Conservation (phyloP, 306 rosid species). For the Casuarina cunninghamiana region DNA sequence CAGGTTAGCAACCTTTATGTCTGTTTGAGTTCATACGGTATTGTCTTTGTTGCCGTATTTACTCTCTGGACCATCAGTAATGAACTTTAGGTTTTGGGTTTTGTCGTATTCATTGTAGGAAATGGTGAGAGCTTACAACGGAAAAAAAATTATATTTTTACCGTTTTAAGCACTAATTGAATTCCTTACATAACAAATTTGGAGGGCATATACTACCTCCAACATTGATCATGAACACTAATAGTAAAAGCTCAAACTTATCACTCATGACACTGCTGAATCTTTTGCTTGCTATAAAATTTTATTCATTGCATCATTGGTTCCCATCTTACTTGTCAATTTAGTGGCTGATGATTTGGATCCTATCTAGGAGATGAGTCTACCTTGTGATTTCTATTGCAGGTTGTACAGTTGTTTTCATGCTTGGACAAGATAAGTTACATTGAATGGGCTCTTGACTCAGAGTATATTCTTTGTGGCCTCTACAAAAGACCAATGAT, state of each 20-base stretch:
- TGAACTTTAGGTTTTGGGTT: too few relatives aligned
- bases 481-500: constrained; percentile 88
- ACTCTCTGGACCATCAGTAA: too few relatives aligned
- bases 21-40: background rate
- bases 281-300: background rate
- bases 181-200: background rate
- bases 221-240: background rate
- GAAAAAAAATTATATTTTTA: too few relatives aligned
- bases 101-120: background rate
- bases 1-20: background rate
- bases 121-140: background rate
- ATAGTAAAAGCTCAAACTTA: background rate
- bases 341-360: constrained; percentile 5
- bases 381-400: constrained; percentile 28
- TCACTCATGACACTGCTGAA: background rate
- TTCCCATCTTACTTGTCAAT: constrained; percentile 1
- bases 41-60: too few relatives aligned
- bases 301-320: background rate
- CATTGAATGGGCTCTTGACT: constrained; percentile 97
- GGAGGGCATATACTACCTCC: background rate
- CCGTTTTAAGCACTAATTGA: background rate
- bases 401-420: constrained; percentile 98
- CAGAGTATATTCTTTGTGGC: constrained; percentile 98
- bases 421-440: constrained; percentile 99
- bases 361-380: constrained; percentile 7